phyloP scores from a whole-genome alignment of 78 protist species.

The Speleostelium caveatum region DNA sequence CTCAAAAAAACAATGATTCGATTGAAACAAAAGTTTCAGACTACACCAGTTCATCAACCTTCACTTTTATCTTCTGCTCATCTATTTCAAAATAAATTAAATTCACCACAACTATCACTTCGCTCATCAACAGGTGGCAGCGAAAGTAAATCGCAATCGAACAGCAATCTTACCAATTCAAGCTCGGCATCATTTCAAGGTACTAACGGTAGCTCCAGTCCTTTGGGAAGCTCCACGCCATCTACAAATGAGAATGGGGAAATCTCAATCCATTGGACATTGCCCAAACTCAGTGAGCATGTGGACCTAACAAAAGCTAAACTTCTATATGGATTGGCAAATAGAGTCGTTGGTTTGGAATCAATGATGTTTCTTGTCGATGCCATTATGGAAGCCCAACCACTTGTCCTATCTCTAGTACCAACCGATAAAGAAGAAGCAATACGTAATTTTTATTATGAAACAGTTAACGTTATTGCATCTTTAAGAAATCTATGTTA shows the following conservation, averaged over 20 bases:
- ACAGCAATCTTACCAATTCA: background rate
- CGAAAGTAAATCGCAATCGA: background rate
- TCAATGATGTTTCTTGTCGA: constrained; percentile 80
- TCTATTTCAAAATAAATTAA: constrained; percentile 32
- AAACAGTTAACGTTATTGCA: constrained; percentile 67
- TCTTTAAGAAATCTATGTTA: constrained; percentile 51
- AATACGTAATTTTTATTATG: constrained; percentile 37
- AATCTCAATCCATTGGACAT: constrained; percentile 65
- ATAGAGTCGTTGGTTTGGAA: constrained; percentile 64
- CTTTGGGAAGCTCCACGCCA: background rate
- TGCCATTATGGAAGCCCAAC: constrained; percentile 67
- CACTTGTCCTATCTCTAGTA: constrained; percentile 42
- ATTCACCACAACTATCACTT: constrained; percentile 41
- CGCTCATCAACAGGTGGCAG: background rate
- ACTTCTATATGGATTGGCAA: constrained; percentile 40
- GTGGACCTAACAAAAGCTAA: constrained; percentile 20
- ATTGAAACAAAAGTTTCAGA: constrained; percentile 44
- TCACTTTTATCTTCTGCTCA: constrained; percentile 19
- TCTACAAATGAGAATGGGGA: background rate
- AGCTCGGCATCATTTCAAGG: background rate
- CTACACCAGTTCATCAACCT: constrained; percentile 12
- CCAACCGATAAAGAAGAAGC: constrained; percentile 41
- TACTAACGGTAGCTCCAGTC: background rate
- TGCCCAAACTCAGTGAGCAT: constrained; percentile 33
- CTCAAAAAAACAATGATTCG: constrained; percentile 61